phyloP scores from a whole-genome alignment of 805 yeast species.

The Lipomyces chichibuensis region DNA sequence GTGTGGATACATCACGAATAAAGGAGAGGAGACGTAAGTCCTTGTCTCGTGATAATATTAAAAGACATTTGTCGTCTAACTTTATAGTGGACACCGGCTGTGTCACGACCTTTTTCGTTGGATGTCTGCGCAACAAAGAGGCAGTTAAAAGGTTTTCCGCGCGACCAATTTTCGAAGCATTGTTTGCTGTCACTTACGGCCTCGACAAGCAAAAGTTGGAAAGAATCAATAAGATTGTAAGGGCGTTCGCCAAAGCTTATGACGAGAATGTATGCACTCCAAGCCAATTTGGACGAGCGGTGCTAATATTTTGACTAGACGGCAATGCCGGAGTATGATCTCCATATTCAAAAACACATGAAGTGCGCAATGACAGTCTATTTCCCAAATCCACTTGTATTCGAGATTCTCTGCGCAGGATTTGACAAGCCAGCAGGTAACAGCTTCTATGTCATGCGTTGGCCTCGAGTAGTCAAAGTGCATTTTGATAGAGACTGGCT shows the following conservation, averaged over 20 bases:
- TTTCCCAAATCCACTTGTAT: slow-evolving; percentile 13
- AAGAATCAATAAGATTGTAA: slow-evolving; percentile 7
- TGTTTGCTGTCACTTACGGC: slow-evolving; percentile 21
- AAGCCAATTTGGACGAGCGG: background rate
- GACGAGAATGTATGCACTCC: background rate
- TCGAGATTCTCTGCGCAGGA: slow-evolving; percentile 24
- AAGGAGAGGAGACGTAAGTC: slow-evolving; percentile 17
- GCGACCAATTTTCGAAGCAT: slow-evolving; percentile 18
- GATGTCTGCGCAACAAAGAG: slow-evolving; percentile 22
- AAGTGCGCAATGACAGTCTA: background rate
- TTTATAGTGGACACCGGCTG: slow-evolving; percentile 6
- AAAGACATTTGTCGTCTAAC: background rate
- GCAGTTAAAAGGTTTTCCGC: slow-evolving; percentile 13
- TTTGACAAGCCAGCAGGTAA: slow-evolving; percentile 25
- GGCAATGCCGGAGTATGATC: background rate
- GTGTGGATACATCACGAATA: slow-evolving; percentile 15
- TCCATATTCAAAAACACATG: slow-evolving; percentile 4
- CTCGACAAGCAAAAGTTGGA: background rate
- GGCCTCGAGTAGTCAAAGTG: slow-evolving; percentile 30
- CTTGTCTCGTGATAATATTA: background rate
- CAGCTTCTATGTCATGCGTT: slow-evolving; percentile 17
- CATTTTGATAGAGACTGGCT: slow-evolving; percentile 23
- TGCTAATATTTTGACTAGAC: background rate
- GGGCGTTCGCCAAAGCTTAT: background rate
- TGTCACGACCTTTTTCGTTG: slow-evolving; percentile 17